These are phyloP conservation scores for Aspergillus alliaceus DNA, from an alignment of 2,329 filamentous ascomycete species.

Conservation along the genomic window DNA sequence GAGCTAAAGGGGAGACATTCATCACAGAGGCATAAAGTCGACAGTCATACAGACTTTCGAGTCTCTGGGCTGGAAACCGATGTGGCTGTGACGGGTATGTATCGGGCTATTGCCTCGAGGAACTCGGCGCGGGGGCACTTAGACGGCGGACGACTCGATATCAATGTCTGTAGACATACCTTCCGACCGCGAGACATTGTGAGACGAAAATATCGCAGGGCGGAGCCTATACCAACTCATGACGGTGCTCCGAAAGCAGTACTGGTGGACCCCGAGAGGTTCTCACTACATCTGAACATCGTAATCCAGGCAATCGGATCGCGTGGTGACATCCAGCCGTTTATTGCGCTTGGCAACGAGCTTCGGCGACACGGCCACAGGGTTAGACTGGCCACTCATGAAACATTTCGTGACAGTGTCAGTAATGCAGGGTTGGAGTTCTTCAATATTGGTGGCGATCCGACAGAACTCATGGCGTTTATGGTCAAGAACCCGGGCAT, in stretches of 20 bases:
- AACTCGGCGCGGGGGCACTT: too few species aligned
- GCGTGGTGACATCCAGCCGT: constrained; percentile 74
- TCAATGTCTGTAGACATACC: constrained; percentile 74
- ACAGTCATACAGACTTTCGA: too few species aligned
- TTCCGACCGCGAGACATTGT: too few species aligned
- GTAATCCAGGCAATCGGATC: constrained; percentile 76
- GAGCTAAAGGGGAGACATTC: too few species aligned
- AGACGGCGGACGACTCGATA: constrained; percentile 77
- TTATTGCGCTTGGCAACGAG: constrained; percentile 67
- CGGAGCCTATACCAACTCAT: constrained; percentile 50
- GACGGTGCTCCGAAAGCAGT: too few species aligned
- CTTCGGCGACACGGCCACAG: constrained; percentile 69
- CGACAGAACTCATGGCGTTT: constrained; percentile 76
- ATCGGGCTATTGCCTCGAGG: too few species aligned
- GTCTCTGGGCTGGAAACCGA: too few species aligned
- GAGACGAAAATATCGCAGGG: too few species aligned
- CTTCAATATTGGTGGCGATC: constrained; percentile 74
- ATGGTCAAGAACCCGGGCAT: constrained; percentile 92
- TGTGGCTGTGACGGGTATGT: too few species aligned
- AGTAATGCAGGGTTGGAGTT: constrained; percentile 72
- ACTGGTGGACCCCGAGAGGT: too few species aligned
- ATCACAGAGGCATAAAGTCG: too few species aligned
- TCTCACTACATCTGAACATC: constrained; percentile 51
- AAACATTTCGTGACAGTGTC: constrained; percentile 67
- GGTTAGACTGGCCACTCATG: constrained; percentile 71